These are phyloP conservation scores for Penicillium sp. DNA, from an alignment of 2,329 filamentous ascomycete species.

Conservation along the genomic window DNA sequence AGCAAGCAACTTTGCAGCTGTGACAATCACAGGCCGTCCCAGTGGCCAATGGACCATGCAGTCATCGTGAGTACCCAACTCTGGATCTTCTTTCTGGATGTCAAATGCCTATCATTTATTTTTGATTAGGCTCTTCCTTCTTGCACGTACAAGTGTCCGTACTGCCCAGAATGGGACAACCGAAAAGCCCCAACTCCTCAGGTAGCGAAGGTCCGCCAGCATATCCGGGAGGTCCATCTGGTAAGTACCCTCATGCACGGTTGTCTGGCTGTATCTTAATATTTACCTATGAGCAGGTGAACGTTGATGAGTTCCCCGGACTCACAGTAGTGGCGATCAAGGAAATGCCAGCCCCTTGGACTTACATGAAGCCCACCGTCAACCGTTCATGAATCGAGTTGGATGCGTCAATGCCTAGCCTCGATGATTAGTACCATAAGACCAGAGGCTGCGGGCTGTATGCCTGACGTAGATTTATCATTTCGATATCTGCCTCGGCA, in stretches of 20 bases:
- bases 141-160: not conserved
- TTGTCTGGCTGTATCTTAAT: not conserved
- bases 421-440: too few relatives aligned
- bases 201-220: not conserved
- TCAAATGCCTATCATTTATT: not conserved
- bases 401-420: too few relatives aligned
- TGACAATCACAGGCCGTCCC: not conserved
- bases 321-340: not conserved
- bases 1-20: not conserved
- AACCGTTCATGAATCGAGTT: too few relatives aligned
- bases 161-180: not conserved
- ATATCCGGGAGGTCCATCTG: not conserved
- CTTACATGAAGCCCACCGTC: too few relatives aligned
- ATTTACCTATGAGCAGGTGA: not conserved
- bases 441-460: too few relatives aligned
- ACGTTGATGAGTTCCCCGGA: not conserved
- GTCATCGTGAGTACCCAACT: not conserved
- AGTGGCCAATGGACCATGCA: not conserved
- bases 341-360: not conserved
- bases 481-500: too few relatives aligned
- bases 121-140: not conserved
- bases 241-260: not conserved
- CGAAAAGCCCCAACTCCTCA: not conserved
- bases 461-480: too few relatives aligned
- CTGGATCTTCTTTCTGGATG: not conserved